A percentile compares a stretch with the other conserved stretches of the same genome.
phyloP scores from a whole-genome alignment of 331 rosid genomes.

The Prunus yedoensis region DNA sequence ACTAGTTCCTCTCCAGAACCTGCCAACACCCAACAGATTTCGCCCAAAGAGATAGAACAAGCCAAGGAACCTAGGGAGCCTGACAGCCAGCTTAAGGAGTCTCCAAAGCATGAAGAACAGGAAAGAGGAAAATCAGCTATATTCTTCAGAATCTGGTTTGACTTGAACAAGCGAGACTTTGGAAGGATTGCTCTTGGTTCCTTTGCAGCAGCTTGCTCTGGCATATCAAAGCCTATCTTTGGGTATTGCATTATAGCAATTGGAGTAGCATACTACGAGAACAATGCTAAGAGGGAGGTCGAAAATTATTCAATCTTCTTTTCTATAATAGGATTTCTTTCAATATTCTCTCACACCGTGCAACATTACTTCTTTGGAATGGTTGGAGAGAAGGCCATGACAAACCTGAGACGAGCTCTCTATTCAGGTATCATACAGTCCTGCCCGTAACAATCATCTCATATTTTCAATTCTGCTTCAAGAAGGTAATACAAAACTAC shows the following conservation, averaged over 20 bases:
- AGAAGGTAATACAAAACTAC: constrained; percentile 2
- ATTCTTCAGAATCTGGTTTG: constrained; percentile 87
- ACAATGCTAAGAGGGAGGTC: constrained; percentile 53
- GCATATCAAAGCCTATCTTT: constrained; percentile 82
- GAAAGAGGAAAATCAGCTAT: constrained; percentile 29
- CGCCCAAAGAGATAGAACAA: constrained; percentile 38
- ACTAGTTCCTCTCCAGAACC: constrained; percentile 35
- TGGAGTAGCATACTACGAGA: constrained; percentile 64
- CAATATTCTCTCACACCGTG: constrained; percentile 70
- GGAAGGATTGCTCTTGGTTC: constrained; percentile 61
- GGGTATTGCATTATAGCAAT: constrained; percentile 79
- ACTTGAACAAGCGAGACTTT: constrained; percentile 49
- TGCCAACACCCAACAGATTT: constrained; percentile 33
- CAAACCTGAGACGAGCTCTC: constrained; percentile 59
- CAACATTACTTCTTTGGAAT: constrained; percentile 85
- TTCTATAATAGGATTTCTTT: constrained; percentile 59
- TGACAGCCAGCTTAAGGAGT: constrained; percentile 22
- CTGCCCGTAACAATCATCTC: constrained; percentile 7
- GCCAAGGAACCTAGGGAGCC: constrained; percentile 24
- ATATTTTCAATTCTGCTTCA: constrained; percentile 3
- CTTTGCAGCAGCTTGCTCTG: constrained; percentile 80
- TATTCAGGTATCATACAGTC: constrained; percentile 61
- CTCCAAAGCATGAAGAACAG: constrained; percentile 34
- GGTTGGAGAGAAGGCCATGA: constrained; percentile 90
- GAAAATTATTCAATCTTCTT: constrained; percentile 57